These are phyloP conservation scores for Fistulinella prunicolor DNA, from an alignment of 768 basidiomycete genomes.

Conservation along the genomic window DNA sequence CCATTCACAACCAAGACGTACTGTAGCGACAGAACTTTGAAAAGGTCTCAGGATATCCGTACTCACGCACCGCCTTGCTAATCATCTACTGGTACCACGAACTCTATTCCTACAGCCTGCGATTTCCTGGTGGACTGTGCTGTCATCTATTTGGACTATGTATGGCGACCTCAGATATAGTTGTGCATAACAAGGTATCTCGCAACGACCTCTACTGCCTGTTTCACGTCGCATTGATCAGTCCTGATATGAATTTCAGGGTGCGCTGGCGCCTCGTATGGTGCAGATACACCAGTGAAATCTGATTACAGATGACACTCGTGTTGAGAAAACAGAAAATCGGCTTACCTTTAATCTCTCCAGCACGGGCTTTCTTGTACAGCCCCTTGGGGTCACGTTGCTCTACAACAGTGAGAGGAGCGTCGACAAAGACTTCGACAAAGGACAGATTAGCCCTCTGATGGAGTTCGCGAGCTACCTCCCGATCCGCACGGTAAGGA, in stretches of 20 bases:
- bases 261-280: conserved; percentile 83
- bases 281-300: conserved; percentile 96
- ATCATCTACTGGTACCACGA: conserved; percentile 17
- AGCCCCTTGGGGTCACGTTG: conserved; percentile 94
- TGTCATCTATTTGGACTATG: conserved; percentile 16
- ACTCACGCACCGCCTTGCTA: conserved; percentile 12
- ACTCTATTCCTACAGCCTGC: conserved; percentile 9
- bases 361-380: conserved; percentile 94
- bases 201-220: conserved; percentile 75
- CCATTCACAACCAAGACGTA: conserved; percentile 10
- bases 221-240: conserved; percentile 69
- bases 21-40: conserved; percentile 22
- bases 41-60: conserved; percentile 1
- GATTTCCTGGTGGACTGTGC: conserved; percentile 11
- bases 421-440: conserved; percentile 94
- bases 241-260: conserved; percentile 95
- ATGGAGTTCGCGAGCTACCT: conserved; percentile 80
- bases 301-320: conserved; percentile 48
- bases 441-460: conserved; percentile 71
- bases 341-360: conserved; percentile 86
- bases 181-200: conserved; percentile 72
- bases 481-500: conserved; percentile 88
- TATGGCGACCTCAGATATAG: conserved; percentile 42
- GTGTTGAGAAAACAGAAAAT: neutral
- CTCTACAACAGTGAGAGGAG: conserved; percentile 85